Conservation (phyloP, 2,329 filamentous ascomycete species). For the Sphaceloma murrayae region DNA sequence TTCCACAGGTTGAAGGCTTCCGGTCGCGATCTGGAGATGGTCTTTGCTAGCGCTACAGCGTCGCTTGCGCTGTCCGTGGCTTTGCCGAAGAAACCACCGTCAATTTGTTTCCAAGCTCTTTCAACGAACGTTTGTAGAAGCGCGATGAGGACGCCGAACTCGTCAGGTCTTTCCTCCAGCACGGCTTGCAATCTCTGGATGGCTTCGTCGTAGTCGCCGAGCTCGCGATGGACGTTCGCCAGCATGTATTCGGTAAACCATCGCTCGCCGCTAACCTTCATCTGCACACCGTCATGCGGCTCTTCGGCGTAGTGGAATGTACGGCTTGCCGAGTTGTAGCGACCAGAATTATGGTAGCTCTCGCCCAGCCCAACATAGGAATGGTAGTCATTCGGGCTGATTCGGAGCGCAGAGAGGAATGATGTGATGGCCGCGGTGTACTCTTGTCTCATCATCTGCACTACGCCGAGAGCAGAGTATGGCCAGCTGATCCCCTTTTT, state of each 20-base stretch:
- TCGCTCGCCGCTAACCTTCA: constrained; percentile 53
- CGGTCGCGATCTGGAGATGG: constrained; percentile 50
- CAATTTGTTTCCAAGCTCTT: constrained; percentile 64
- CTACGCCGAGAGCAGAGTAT: constrained; percentile 83
- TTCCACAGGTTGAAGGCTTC: constrained; percentile 94
- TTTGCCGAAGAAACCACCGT: constrained; percentile 79
- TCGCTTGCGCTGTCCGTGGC: constrained; percentile 60
- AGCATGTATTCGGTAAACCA: constrained; percentile 98
- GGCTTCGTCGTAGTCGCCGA: constrained; percentile 81
- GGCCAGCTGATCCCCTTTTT: constrained; percentile 92
- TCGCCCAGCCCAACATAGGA: constrained; percentile 96
- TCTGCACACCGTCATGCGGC: constrained; percentile 53
- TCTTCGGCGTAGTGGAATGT: constrained; percentile 78
- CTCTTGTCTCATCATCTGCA: constrained; percentile 88
- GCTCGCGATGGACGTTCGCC: constrained; percentile 83
- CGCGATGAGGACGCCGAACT: constrained; percentile 81
- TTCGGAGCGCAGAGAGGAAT: constrained; percentile 79
- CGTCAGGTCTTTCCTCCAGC: constrained; percentile 54
- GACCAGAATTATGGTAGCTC: constrained; percentile 87
- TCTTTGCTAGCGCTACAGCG: constrained; percentile 57
- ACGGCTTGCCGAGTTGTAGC: constrained; percentile 87
- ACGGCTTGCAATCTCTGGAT: constrained; percentile 68
- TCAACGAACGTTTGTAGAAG: constrained; percentile 83
- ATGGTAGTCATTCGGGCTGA: constrained; percentile 79
- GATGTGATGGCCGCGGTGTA: constrained; percentile 82